Percentiles rank a stretch among this genome's conserved stretches.
Conservation (phyloP, 1,284 basidiomycete genomes). For the Lignosus rhinocerotis region DNA sequence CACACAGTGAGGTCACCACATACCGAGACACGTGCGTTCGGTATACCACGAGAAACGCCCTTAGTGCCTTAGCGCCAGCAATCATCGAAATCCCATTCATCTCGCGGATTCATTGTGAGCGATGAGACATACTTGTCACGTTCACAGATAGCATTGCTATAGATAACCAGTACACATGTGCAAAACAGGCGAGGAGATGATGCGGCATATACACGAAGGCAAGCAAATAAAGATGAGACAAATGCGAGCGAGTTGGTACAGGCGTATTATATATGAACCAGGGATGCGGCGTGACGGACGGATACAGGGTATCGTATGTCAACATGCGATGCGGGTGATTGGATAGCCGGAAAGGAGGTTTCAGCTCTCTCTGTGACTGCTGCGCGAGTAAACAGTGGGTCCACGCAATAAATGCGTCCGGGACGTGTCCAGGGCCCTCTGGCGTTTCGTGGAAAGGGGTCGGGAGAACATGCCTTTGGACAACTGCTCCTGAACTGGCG, state of each 20-base stretch:
- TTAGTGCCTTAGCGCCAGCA: not conserved
- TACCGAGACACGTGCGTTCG: slow-evolving; percentile 23
- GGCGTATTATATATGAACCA: not conserved
- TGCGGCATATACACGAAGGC: not conserved
- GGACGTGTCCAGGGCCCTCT: slow-evolving; percentile 21
- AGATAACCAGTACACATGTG: not conserved
- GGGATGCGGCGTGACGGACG: not conserved
- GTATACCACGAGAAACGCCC: not conserved
- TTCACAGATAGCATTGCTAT: slow-evolving; percentile 2
- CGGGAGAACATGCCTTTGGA: slow-evolving; percentile 43
- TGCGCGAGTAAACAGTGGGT: slow-evolving; percentile 17
- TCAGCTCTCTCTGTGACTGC: slow-evolving; percentile 20
- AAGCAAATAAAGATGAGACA: slow-evolving; percentile 2
- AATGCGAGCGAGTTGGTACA: not conserved
- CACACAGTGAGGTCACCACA: slow-evolving; percentile 25
- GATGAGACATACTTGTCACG: no score
- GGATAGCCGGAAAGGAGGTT: not conserved
- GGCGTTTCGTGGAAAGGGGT: slow-evolving; percentile 27
- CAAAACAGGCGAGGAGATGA: not conserved
- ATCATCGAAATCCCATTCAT: not conserved
- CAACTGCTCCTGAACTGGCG: slow-evolving; percentile 48
- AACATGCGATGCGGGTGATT: not conserved
- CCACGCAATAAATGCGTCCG: slow-evolving; percentile 14
- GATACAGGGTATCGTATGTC: not conserved
- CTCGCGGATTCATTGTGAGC: not conserved